A percentile compares a stretch with the other conserved stretches of the same genome.
These are phyloP conservation scores for Leccinum subtestaceum DNA, from an alignment of 768 basidiomycete genomes.

Conservation along the genomic window DNA sequence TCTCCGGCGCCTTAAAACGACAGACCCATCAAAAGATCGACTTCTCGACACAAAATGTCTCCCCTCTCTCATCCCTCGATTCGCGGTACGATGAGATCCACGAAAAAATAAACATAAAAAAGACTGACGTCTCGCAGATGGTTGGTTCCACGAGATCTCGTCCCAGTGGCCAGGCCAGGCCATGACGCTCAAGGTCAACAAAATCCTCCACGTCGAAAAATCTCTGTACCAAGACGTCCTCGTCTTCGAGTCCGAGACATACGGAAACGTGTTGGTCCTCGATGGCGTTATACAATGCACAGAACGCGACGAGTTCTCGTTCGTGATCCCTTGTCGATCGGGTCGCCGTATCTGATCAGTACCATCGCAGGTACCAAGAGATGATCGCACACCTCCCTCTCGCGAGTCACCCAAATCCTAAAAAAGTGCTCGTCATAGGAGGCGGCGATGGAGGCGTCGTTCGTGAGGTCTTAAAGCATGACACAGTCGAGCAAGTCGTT, in stretches of 20 bases:
- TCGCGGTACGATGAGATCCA: conserved; percentile 35
- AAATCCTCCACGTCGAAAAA: conserved; percentile 91
- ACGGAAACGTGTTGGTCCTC: conserved; percentile 94
- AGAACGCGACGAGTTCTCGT: conserved; percentile 99
- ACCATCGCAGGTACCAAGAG: conserved; percentile 81
- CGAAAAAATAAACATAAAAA: conserved; percentile 3
- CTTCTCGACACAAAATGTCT: conserved; percentile 40
- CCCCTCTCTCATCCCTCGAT: conserved; percentile 56
- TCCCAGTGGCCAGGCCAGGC: conserved; percentile 98
- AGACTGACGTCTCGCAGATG: conserved; percentile 47
- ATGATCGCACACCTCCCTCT: conserved; percentile 99
- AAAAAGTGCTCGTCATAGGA: conserved; percentile 94
- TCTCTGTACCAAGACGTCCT: conserved; percentile 96
- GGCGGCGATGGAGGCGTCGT: conserved; percentile 99
- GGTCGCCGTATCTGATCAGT: not conserved
- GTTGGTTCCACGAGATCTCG: conserved; percentile 95
- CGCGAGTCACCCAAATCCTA: conserved; percentile 93
- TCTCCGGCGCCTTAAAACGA: too few species aligned
- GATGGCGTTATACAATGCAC: conserved; percentile 97
- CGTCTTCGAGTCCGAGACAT: conserved; percentile 93
- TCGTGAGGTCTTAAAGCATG: conserved; percentile 94
- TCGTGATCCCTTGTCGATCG: conserved; percentile 31
- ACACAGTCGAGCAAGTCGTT: conserved; percentile 85
- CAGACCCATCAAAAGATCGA: not conserved
- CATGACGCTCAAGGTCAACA: conserved; percentile 94